Base-by-base conservation (phyloP, 495 filamentous ascomycete species). In the Antarctomyces pellizariae region DNA sequence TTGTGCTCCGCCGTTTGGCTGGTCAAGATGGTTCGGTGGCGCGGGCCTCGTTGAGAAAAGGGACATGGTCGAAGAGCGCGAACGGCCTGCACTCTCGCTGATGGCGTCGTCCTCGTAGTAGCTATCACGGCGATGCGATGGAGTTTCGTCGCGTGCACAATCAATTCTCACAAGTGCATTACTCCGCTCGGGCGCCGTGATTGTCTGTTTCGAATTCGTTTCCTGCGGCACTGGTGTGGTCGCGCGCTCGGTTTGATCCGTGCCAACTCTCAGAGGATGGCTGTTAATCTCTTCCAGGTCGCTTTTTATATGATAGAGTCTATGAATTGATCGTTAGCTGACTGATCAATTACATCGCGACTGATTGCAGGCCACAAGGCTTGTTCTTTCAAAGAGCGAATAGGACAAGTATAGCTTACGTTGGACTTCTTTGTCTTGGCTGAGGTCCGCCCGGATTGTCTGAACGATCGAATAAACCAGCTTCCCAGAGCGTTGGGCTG, bases 401-500 rank as follows among this genome's bases (percentile, higher is more conserved):
- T 10, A 14, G 22, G 13, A 26, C 8, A 27, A 14, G 9, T 16
- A 3, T 2, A 20, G 11, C 21, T 10, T 36, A 42, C 39, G 14
- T 35, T 30, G 18, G 12, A 12, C 23, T 28, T 23, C 24, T 31
- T 13, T 25, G 24, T 18, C 25, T 13, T 7, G 17, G 16, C 27
- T 26, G 16, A 27, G 19, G 9, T 14, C 22, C 12, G 7, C 38
- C 27, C 24, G 35, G 10, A 24, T 18, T 7, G 17, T 36, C 9
- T n/a, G n/a, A 31, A 34, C 13, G 31, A 31, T 6, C 31, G 37
- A 16, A 56, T 56, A 31, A 62, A 62, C 34, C n/a, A n/a, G n/a
- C n/a, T n/a, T 62, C 59, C 48, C 63, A 61, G 26, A 65, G 48
- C 4, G 58, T 64, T 29, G 59, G 61, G 31, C 61, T 64, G 36